phyloP scores from a whole-genome alignment of 1,284 basidiomycete genomes.

The Macrocystidia cucumis region DNA sequence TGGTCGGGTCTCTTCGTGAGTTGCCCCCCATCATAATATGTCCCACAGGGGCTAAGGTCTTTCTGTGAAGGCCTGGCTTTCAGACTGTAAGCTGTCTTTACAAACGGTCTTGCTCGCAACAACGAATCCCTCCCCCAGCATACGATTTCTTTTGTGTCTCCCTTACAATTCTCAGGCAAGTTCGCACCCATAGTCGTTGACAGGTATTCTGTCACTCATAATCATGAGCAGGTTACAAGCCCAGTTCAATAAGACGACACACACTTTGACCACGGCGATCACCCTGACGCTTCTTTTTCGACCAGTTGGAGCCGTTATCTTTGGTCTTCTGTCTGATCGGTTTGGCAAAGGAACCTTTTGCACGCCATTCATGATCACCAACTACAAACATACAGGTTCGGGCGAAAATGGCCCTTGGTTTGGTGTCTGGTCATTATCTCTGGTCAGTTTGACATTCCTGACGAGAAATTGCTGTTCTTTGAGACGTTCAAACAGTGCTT shows the following conservation, averaged over 20 bases:
- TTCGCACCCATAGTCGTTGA: neutral
- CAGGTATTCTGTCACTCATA: neutral
- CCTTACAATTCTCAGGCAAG: constrained; percentile 8
- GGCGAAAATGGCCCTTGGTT: constrained; percentile 14
- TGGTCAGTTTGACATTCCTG: neutral
- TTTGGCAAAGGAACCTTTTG: neutral
- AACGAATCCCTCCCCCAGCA: constrained; percentile 1
- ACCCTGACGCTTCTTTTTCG: constrained; percentile 13
- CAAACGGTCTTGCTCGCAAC: neutral
- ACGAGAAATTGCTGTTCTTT: neutral
- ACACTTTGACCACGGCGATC: constrained; percentile 11
- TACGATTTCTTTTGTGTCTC: constrained; percentile 11
- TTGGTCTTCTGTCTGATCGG: constrained; percentile 12
- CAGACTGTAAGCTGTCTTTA: constrained; percentile 6
- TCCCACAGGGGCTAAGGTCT: neutral
- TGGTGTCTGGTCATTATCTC: constrained; percentile 11
- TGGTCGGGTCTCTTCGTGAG: constrained; percentile 11
- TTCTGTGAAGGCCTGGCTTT: constrained; percentile 8
- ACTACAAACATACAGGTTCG: constrained; percentile 4
- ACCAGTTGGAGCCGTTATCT: constrained; percentile 12
- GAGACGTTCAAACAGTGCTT: constrained; percentile 4
- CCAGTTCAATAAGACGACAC: constrained; percentile 6
- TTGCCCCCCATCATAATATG: neutral
- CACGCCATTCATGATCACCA: neutral
- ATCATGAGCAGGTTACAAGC: constrained; percentile 3